Evolutionary conservation across 108 stramenopile genomes (phyloP).

Genomic region (Cyclotella choctawhatcheeana): DNA sequence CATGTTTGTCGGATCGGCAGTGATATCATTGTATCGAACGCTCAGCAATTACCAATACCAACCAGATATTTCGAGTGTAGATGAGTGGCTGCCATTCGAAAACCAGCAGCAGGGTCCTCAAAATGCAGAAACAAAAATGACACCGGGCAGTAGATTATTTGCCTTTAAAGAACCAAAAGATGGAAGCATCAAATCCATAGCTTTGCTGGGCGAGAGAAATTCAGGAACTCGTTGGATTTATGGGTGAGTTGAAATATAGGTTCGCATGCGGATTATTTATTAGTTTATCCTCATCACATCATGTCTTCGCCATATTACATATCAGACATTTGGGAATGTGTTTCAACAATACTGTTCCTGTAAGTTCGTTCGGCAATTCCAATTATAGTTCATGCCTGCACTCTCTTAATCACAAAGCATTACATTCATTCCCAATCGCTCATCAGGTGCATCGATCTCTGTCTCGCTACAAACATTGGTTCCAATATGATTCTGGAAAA

Average conservation of each 20-base stretch:
- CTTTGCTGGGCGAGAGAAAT: conserved; percentile 84
- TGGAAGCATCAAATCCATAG: conserved; percentile 62
- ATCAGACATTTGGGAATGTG: conserved; percentile 58
- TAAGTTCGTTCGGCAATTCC: background rate
- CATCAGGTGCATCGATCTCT: conserved; percentile 52
- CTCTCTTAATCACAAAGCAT: background rate
- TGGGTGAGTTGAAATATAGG: conserved; percentile 54
- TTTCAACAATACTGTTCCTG: conserved; percentile 64
- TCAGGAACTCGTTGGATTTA: conserved; percentile 88
- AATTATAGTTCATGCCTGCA: background rate
- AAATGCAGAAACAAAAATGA: background rate
- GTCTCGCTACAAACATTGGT: conserved; percentile 91
- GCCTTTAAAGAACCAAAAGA: conserved; percentile 30
- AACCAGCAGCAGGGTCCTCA: background rate
- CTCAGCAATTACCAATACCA: conserved; percentile 1
- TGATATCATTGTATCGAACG: conserved; percentile 28
- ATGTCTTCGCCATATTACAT: background rate
- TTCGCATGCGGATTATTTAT: background rate
- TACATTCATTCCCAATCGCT: background rate
- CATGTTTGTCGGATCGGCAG: conserved; percentile 31
- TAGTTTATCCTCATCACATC: background rate
- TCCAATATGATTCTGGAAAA: conserved; percentile 52
- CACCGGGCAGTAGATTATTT: conserved; percentile 4
- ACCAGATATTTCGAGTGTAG: background rate
- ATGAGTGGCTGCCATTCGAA: conserved; percentile 10